Evolutionary conservation across 2,329 filamentous ascomycete species (phyloP).

Genomic region (Pestalotiopsis sp.): DNA sequence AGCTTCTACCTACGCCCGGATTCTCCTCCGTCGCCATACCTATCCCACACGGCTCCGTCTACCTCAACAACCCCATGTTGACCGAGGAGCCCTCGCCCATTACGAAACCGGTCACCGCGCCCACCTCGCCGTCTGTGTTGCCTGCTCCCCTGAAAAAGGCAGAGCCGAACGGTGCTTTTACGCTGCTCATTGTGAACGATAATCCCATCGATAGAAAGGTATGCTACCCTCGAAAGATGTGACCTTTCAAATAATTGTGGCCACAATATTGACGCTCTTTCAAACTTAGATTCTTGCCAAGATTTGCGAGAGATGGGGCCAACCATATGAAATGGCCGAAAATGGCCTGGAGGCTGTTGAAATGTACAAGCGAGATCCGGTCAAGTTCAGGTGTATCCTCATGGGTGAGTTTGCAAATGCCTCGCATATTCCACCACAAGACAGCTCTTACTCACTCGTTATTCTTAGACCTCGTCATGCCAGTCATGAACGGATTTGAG

Average conservation of each 20-base stretch:
- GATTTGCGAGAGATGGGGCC: constrained; percentile 17
- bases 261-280: background rate
- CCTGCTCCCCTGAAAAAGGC: background rate
- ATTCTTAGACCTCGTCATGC: constrained; percentile 31
- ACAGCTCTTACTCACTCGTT: background rate
- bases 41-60: constrained; percentile 11
- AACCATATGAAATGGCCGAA: constrained; percentile 35
- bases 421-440: background rate
- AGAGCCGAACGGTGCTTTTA: constrained; percentile 6
- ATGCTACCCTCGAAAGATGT: background rate
- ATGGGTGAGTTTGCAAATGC: constrained; percentile 41
- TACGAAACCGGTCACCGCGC: background rate
- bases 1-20: constrained; percentile 12
- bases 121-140: background rate
- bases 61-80: constrained; percentile 8
- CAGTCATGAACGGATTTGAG: constrained; percentile 34
- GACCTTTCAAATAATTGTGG: background rate
- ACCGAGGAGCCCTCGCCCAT: background rate
- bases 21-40: constrained; percentile 18
- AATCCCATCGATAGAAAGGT: constrained; percentile 12
- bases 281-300: constrained; percentile 11
- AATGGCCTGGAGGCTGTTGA: constrained; percentile 53
- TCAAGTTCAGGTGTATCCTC: constrained; percentile 46
- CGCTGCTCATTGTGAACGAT: constrained; percentile 12
- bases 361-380: constrained; percentile 35